Evolutionary conservation across 1,284 basidiomycete genomes (phyloP), one percentile per base, ranked within the genome.

Genomic region (Pisolithus thermaeus): DNA sequence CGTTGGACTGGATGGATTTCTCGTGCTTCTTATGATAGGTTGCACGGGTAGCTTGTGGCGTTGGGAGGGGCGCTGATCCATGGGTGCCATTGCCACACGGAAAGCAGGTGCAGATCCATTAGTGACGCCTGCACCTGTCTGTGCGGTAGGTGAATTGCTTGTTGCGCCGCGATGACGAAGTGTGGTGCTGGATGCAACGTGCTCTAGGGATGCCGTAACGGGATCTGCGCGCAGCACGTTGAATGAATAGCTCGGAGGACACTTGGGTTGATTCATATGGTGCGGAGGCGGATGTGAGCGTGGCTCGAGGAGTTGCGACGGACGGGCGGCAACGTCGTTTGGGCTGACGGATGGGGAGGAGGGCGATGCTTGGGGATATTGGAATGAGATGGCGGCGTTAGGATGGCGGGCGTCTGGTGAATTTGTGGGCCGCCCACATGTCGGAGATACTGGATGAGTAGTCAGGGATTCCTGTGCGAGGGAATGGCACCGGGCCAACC

Each of bases 171-270:
- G 62, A 16, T 66, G 68, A 39, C 66, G 67, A 18, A 70, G 62
- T 3, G 68, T 72, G 30, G 66, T 68, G 56, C 72, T 73, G 28
- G 75, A 72, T 7, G 71, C 64, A 49, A 77, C 67, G 50, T 75
- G 75, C 49, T 75, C 65, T n/a, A 77, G 69, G 7, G 74, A 75
- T 4, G 70, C 60, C 1, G 65, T 67, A 46, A 69, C 47, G 30
- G 74, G 74, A 57, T 74, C 70, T 4, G 74, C 70, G 28, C 70
- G 67, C 32, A 73, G 63, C 16, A 76, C 71, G 55, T 70, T 71
- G 61, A 75, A 77, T 2, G 66, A 65, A 54, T 66, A 68, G 20
- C 30, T 43, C 8, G 52, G 46, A 2, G 64, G 59, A 1, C 51
- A 56, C 18, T 59, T 62, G 3, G 55, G 27, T 9, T 46, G 4